Conservation (phyloP, 2,329 filamentous ascomycete genomes). For the Ascomycota sp. region DNA sequence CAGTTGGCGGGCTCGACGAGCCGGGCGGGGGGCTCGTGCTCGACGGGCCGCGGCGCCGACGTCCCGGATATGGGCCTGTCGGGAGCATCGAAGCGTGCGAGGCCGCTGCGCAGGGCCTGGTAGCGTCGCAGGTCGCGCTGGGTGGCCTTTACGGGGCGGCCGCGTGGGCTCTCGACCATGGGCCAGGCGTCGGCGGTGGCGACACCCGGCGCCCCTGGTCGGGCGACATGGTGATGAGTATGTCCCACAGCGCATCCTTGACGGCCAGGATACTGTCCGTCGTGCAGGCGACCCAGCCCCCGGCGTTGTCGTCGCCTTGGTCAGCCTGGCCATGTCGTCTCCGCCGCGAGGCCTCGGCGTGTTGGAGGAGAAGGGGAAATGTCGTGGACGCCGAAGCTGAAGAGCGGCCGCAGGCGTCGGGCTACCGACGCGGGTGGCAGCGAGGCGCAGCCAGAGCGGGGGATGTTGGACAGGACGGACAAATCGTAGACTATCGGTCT, state of each 20-base stretch:
- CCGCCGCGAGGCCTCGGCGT: constrained; percentile 27
- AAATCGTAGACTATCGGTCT: constrained; percentile 65
- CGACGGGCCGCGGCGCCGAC: constrained; percentile 9
- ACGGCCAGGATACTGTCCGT: constrained; percentile 82
- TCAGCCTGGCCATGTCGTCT: constrained; percentile 15
- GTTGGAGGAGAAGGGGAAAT: constrained; percentile 56
- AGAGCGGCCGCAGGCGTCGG: constrained; percentile 60
- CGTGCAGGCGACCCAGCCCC: constrained; percentile 84
- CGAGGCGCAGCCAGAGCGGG: constrained; percentile 48
- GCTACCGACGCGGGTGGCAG: constrained; percentile 42
- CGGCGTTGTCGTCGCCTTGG: constrained; percentile 24
- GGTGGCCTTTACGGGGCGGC: constrained; percentile 56
- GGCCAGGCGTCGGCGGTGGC: constrained; percentile 52
- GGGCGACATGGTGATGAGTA: constrained; percentile 66
- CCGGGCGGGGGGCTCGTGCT: constrained; percentile 25
- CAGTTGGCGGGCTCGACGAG: constrained; percentile 44
- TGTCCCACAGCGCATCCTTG: constrained; percentile 74
- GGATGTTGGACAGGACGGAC: constrained; percentile 80
- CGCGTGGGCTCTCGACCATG: constrained; percentile 44
- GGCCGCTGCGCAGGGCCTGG: constrained; percentile 41
- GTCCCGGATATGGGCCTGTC: constrained; percentile 10
- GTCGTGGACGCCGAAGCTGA: constrained; percentile 83
- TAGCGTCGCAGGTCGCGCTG: constrained; percentile 79
- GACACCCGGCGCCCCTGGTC: constrained; percentile 33
- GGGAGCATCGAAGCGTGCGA: constrained; percentile 25